Percentiles rank a stretch among this genome's conserved stretches.
Conservation (phyloP, 2,329 filamentous ascomycete species). For the Aspergillus sojae region DNA sequence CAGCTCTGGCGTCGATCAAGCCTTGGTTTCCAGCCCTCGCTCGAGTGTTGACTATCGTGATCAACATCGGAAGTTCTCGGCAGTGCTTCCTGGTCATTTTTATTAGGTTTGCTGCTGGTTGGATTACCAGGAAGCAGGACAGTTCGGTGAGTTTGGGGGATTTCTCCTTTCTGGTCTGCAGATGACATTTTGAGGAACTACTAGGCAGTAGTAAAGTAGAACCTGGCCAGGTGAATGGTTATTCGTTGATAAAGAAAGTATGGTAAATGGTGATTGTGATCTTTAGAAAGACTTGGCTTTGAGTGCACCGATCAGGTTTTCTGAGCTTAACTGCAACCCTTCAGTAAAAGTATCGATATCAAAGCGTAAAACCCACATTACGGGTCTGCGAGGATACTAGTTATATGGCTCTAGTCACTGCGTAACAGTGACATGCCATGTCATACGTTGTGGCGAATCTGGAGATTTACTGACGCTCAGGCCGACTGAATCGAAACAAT, state of each 20-base stretch:
- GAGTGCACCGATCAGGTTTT: not conserved
- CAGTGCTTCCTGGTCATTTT: not conserved
- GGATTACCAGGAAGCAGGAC: constrained; percentile 10
- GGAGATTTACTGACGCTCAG: not conserved
- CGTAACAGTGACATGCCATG: not conserved
- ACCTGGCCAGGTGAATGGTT: not conserved
- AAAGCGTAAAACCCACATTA: constrained; percentile 1
- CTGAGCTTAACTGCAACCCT: not conserved
- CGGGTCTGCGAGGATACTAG: not conserved
- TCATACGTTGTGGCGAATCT: constrained; percentile 1
- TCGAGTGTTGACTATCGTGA: not conserved
- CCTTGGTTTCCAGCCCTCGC: constrained; percentile 33
- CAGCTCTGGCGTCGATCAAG: constrained; percentile 38
- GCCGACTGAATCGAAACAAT: not conserved
- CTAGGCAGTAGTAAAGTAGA: not conserved
- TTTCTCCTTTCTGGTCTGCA: not conserved
- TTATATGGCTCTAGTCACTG: not conserved
- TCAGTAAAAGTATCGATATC: not conserved
- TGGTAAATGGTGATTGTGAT: not conserved
- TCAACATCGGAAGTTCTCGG: not conserved
- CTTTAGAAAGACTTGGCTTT: not conserved
- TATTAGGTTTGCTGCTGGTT: not conserved
- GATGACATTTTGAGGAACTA: not conserved
- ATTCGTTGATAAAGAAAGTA: not conserved
- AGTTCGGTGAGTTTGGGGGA: constrained; percentile 12